phyloP scores from a whole-genome alignment of 2,329 filamentous ascomycete species.

The Mollisia scopiformis region DNA sequence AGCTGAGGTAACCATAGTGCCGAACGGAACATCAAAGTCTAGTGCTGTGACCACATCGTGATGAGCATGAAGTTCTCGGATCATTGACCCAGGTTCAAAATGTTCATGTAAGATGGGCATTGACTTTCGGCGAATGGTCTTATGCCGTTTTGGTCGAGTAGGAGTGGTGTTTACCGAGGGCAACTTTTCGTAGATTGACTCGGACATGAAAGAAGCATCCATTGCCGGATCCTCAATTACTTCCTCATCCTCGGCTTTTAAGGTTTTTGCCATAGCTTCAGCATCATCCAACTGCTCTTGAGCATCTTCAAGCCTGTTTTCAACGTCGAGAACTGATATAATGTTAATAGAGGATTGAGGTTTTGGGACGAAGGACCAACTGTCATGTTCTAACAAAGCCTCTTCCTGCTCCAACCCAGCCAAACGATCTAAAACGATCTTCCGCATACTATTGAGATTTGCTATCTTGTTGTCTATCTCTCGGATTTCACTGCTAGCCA shows the following conservation, averaged over 20 bases:
- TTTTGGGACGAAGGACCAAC: conserved; percentile 50
- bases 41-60: conserved; percentile 85
- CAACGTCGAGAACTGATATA: conserved; percentile 61
- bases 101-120: conserved; percentile 97
- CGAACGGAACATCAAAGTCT: conserved; percentile 97
- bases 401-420: conserved; percentile 90
- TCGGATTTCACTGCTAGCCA: conserved; percentile 93
- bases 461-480: conserved; percentile 97
- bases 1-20: conserved; percentile 88
- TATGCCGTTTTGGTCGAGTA: conserved; percentile 53
- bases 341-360: conserved; percentile 15
- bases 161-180: conserved; percentile 58
- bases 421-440: conserved; percentile 85
- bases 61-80: conserved; percentile 88
- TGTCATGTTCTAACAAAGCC: conserved; percentile 83
- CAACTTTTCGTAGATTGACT: conserved; percentile 94
- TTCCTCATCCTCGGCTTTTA: conserved; percentile 56
- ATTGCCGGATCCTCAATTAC: conserved; percentile 38
- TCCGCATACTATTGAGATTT: conserved; percentile 90
- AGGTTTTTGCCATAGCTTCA: conserved; percentile 55
- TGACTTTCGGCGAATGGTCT: conserved; percentile 72
- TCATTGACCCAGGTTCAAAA: conserved; percentile 84
- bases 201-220: conserved; percentile 84
- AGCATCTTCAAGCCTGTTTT: conserved; percentile 63
- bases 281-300: conserved; percentile 62